These are phyloP conservation scores for Knufia fluminis DNA, from an alignment of 2,329 filamentous ascomycete genomes.

Conservation along the genomic window DNA sequence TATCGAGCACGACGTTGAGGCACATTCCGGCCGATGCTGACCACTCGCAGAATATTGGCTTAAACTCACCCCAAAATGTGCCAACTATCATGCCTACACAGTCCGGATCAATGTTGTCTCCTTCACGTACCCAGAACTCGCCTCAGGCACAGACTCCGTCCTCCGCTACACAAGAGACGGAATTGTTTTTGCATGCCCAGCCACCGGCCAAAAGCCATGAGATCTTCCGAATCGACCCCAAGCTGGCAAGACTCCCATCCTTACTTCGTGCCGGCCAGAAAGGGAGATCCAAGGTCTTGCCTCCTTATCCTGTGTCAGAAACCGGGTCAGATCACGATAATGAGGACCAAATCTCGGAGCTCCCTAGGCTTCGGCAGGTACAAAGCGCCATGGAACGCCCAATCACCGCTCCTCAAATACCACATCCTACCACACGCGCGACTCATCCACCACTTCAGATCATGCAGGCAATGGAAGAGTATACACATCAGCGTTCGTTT, in stretches of 20 bases:
- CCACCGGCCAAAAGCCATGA: background rate
- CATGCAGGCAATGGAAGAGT: background rate
- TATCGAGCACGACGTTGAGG: too few species aligned
- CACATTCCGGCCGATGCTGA: background rate
- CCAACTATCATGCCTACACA: background rate
- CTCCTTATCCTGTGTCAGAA: slow-evolving; percentile 3
- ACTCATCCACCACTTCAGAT: background rate
- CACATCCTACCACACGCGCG: background rate
- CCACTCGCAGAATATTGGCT: background rate
- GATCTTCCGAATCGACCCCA: slow-evolving; percentile 1
- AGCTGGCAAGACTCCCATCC: slow-evolving; percentile 1
- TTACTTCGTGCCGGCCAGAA: background rate
- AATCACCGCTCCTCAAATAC: background rate
- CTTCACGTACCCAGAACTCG: background rate
- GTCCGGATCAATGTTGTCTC: background rate
- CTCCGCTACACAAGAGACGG: background rate
- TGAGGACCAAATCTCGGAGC: background rate
- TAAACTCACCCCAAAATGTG: background rate
- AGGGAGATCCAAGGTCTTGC: background rate
- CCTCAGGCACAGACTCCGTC: background rate
- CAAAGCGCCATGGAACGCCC: background rate
- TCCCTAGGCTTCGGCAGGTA: background rate
- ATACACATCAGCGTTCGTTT: background rate
- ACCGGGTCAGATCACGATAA: background rate
- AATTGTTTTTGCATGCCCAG: background rate